Conservation (phyloP, 1,139 yeast genomes). For the Pichia sp. region DNA sequence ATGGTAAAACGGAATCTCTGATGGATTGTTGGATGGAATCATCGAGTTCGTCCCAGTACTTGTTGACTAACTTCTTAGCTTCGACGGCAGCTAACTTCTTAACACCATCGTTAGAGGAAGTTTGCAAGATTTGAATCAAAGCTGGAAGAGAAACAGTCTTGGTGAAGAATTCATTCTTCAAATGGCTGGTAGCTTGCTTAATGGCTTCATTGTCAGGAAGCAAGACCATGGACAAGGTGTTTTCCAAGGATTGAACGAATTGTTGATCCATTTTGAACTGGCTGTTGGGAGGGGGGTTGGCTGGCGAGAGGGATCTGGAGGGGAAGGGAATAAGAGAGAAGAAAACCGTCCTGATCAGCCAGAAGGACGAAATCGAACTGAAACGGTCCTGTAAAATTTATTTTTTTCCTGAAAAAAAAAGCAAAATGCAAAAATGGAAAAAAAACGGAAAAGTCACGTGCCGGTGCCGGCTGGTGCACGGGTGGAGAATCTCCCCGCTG, state of each 20-base stretch:
- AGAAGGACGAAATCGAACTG: background rate
- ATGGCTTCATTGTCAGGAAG: conserved; percentile 76
- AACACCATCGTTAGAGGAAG: conserved; percentile 57
- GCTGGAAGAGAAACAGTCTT: conserved; percentile 77
- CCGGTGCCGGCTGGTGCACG: too few relatives aligned
- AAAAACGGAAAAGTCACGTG: background rate
- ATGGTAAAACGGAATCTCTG: conserved; percentile 64
- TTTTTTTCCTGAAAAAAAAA: background rate
- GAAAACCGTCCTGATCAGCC: too few relatives aligned
- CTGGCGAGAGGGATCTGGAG: background rate
- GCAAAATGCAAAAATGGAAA: background rate
- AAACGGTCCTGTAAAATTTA: background rate
- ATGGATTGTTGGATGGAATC: conserved; percentile 55
- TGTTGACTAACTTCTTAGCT: conserved; percentile 76
- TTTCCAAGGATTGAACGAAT: conserved; percentile 69
- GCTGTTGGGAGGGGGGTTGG: background rate
- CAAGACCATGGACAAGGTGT: conserved; percentile 71
- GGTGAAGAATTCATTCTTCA: conserved; percentile 73
- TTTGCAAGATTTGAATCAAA: conserved; percentile 76
- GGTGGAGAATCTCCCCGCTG: too few relatives aligned
- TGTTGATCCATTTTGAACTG: conserved; percentile 60
- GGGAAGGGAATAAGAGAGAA: background rate
- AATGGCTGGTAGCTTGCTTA: conserved; percentile 76
- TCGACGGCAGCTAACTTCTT: conserved; percentile 94
- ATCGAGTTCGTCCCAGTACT: conserved; percentile 69